phyloP scores from a whole-genome alignment of 805 yeast genomes.

The Ogataea methanolica region DNA sequence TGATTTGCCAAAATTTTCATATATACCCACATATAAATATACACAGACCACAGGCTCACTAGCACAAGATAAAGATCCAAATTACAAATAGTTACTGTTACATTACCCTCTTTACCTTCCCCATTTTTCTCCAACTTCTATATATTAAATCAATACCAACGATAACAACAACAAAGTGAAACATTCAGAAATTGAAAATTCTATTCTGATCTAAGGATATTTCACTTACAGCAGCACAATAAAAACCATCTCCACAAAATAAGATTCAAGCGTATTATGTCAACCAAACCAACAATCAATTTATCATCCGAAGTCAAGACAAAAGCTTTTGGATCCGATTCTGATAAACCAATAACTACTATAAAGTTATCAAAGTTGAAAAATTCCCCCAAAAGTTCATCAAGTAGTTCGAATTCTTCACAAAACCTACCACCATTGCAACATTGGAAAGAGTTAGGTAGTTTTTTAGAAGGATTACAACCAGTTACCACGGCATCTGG shows the following conservation, averaged over 20 bases:
- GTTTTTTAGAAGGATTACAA: slow-evolving; percentile 28
- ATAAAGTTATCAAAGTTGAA: slow-evolving; percentile 3
- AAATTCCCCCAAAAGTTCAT: slow-evolving; percentile 6
- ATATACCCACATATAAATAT: too few species aligned
- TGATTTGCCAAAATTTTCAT: too few species aligned
- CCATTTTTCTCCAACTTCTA: neutral
- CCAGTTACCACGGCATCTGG: slow-evolving; percentile 7
- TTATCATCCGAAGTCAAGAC: slow-evolving; percentile 21
- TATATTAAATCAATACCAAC: neutral
- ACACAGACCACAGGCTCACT: too few species aligned
- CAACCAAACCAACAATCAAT: slow-evolving; percentile 7
- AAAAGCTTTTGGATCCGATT: slow-evolving; percentile 22
- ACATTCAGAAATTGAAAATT: neutral
- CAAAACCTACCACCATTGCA: slow-evolving; percentile 15
- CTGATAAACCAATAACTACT: slow-evolving; percentile 18
- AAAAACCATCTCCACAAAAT: neutral
- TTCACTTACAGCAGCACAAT: neutral
- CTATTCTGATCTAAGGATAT: neutral
- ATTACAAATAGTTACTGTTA: too few species aligned
- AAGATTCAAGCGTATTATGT: slow-evolving; percentile 9
- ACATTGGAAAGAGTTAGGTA: slow-evolving; percentile 35
- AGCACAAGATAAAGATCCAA: too few species aligned
- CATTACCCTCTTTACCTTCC: too few species aligned
- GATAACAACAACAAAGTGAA: neutral
- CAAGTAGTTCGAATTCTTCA: slow-evolving; percentile 5